Evolutionary conservation across 1,284 basidiomycete species (phyloP), one percentile per base, ranked within the genome.

Genomic region (Mycosarcoma maydis): DNA sequence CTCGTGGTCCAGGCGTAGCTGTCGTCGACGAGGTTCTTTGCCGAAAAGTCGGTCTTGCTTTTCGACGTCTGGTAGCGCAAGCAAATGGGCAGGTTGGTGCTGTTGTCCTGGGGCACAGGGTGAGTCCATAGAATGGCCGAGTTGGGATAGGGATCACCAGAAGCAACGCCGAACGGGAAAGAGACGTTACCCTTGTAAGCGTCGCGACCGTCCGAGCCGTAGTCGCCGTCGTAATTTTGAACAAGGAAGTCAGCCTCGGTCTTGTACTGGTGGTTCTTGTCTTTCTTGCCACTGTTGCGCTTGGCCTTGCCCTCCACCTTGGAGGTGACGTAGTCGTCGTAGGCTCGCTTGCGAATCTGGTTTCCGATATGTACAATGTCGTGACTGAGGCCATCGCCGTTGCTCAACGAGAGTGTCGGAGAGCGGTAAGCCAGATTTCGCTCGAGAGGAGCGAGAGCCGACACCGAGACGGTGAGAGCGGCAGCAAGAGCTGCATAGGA

Each of bases 111-210:
- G 19, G 73, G 71, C 24, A 65, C 60, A 17, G 73, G 73, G 27
- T 75, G 66, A 2, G 88, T 89, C 88, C 88, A 89, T 14, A 89
- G 84, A 29, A 89, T 83, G 30, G 88, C 85, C 29, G 87, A 88
- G 8, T 84, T 84, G 65, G 87, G 86, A 43, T 87, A 85, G 6
- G 88, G 88, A 71, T 89, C 88, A 17, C 88, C 88, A 83, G 79
- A 76, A 83, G 72, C 78, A 83, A 87, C 86, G 45, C 85, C 57
- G 38, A 72, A 77, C 0, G 72, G 70, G 46, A 80, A 78, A 16
- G 54, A 56, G n/a, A 80, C 44, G 19, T 73, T 73, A 39, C 82
- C 80, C 42, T 71, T 67, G 55, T 73, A 78, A n/a, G 67, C 64
- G 10, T 58, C 52, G 3, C 51, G 50, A 14, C 67, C 68, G 33